phyloP scores from a whole-genome alignment of 768 basidiomycete species.

The Lentinus brumalis region DNA sequence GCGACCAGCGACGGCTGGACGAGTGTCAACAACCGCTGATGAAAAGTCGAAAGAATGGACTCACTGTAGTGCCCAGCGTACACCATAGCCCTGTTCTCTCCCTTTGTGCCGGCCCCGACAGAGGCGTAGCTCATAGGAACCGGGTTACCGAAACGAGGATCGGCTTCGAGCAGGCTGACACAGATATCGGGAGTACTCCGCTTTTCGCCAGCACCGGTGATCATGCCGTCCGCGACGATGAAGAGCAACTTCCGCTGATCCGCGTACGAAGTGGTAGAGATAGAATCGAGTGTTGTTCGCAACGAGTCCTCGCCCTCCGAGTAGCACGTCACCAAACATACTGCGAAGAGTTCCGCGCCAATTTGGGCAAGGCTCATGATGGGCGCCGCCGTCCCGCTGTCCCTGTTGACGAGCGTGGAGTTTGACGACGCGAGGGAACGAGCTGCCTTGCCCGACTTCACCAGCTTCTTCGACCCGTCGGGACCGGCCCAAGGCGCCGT shows the following conservation, averaged over 20 bases:
- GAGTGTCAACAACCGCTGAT: constrained; percentile 2
- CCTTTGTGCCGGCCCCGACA: constrained; percentile 87
- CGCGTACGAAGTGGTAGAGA: constrained; percentile 88
- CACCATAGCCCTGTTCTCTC: constrained; percentile 93
- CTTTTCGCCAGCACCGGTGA: constrained; percentile 97
- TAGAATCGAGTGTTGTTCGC: constrained; percentile 89
- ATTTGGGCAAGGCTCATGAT: constrained; percentile 87
- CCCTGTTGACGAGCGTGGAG: constrained; percentile 53
- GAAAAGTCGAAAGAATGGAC: constrained; percentile 32
- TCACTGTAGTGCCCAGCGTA: constrained; percentile 99
- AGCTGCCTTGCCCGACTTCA: constrained; percentile 49
- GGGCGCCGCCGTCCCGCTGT: constrained; percentile 44
- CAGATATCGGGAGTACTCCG: constrained; percentile 96
- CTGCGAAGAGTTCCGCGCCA: constrained; percentile 91
- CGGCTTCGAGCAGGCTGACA: constrained; percentile 87
- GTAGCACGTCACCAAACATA: constrained; percentile 97
- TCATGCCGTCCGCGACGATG: constrained; percentile 97
- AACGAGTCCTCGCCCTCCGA: constrained; percentile 95
- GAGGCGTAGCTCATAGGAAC: constrained; percentile 92
- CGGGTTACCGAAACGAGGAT: constrained; percentile 95
- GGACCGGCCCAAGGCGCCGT: constrained; percentile 92
- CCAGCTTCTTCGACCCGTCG: constrained; percentile 50
- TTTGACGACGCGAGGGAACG: constrained; percentile 55
- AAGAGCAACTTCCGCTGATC: constrained; percentile 92
- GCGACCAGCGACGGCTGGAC: constrained; percentile 73